Base-by-base conservation (phyloP, 352 stramenopile genomes). In the Globisporangium radiosum region DNA sequence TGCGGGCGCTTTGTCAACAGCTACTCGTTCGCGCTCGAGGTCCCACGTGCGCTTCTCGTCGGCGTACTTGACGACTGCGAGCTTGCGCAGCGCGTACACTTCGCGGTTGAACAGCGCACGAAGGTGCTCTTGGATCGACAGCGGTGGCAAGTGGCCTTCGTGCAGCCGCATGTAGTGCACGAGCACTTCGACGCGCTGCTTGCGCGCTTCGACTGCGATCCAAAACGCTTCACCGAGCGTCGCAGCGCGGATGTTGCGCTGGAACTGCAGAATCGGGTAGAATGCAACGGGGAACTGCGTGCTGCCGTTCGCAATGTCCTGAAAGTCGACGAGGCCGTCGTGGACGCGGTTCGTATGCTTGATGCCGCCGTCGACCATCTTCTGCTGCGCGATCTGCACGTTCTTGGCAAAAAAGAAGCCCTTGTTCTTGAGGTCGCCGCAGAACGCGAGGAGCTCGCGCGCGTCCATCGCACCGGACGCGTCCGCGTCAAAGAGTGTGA, bases 151-250 rank as follows among this genome's bases (percentile, higher is more conserved):
- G 14, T 81, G 68, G 6, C 78, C 76, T 15, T 75, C 60, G 43
- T 87, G 72, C 9, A 84, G 60, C 4, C 78, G 59, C 80, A 90
- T 87, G 54, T 87, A 83, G 47, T 84, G 71, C 37, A 88, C 74
- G 5, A 85, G 59, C 11, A 67, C 59, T 56, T 87, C 75, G 33
- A 88, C 58, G 36, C 70, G 60, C 45, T 79, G 64, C 33, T 73
- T 72, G 6, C 73, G 75, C 47, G 66, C 64, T 10, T 71, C 53
- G 2, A 76, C 60, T 14, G 60, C 13, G 14, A 66, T 50, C 77
- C 80, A 90, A 39, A 87, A 82, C 2, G 56, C 54, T 59, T 88
- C 75, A 7, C 78, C 80, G 25, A 88, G 56, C 11, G 76, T 69
- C 36, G 69, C 72, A 1, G 52, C 48, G 5, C 71, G 80, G 7